Evolutionary conservation across 768 basidiomycete species (phyloP).

Genomic region (Asterophora lycoperdoides): DNA sequence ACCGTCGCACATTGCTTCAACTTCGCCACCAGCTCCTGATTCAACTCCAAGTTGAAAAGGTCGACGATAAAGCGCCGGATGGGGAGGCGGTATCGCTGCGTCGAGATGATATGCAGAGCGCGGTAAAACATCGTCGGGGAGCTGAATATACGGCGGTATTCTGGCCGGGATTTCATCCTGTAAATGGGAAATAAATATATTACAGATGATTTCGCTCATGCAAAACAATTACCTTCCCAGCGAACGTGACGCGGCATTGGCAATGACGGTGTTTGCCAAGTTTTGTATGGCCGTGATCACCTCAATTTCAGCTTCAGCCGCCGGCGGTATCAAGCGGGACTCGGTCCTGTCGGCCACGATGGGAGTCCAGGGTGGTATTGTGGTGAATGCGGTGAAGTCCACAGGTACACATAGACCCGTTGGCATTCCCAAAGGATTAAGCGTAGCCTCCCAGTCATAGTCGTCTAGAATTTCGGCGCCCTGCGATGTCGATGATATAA

Average conservation of each 20-base stretch:
- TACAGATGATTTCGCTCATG: not conserved
- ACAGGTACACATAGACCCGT: slow-evolving; percentile 89
- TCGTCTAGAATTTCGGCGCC: slow-evolving; percentile 94
- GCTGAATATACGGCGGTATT: slow-evolving; percentile 70
- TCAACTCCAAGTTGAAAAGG: slow-evolving; percentile 81
- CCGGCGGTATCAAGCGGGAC: slow-evolving; percentile 58
- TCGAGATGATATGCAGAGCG: slow-evolving; percentile 82
- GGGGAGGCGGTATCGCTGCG: slow-evolving; percentile 85
- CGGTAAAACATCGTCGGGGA: slow-evolving; percentile 80
- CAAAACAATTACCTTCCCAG: slow-evolving; percentile 59
- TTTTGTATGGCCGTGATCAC: slow-evolving; percentile 90
- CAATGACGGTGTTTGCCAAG: slow-evolving; percentile 92
- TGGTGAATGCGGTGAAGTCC: slow-evolving; percentile 77
- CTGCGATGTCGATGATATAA: slow-evolving; percentile 87
- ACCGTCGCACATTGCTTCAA: slow-evolving; percentile 49
- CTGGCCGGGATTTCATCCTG: slow-evolving; percentile 75
- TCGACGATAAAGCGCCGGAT: slow-evolving; percentile 92
- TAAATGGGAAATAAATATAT: not conserved
- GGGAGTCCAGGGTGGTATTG: slow-evolving; percentile 64
- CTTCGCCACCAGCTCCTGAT: slow-evolving; percentile 52
- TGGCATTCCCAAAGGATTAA: slow-evolving; percentile 78
- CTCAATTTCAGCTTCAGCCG: slow-evolving; percentile 70
- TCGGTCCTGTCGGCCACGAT: slow-evolving; percentile 33
- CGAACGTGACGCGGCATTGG: slow-evolving; percentile 89
- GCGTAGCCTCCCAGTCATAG: slow-evolving; percentile 88